Conservation (phyloP, 2,329 filamentous ascomycete genomes). For the Penicillium brevicompactum region DNA sequence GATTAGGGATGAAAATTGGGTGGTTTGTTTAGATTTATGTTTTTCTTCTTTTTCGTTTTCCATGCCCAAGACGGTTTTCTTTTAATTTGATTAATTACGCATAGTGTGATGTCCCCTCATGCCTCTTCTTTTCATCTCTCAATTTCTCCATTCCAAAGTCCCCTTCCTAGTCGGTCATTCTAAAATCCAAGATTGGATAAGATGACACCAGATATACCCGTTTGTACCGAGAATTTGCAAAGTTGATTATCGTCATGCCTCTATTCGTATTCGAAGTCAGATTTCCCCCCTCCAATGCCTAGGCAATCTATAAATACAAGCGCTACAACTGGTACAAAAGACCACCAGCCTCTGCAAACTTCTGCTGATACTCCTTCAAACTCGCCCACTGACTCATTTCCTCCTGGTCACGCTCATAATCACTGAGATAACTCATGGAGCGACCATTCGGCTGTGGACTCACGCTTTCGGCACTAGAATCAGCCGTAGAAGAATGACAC, state of each 20-base stretch:
- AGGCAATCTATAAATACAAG: neutral
- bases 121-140: too few species aligned
- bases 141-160: too few species aligned
- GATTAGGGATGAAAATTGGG: neutral
- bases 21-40: neutral
- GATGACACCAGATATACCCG: too few species aligned
- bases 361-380: conserved; percentile 74
- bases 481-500: conserved; percentile 50
- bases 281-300: too few species aligned
- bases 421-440: conserved; percentile 40
- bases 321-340: conserved; percentile 31
- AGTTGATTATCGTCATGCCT: too few species aligned
- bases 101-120: too few species aligned
- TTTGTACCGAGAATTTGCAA: too few species aligned
- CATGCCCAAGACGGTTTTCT: too few species aligned
- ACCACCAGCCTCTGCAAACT: conserved; percentile 68
- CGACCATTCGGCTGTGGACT: conserved; percentile 42
- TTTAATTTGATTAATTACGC: neutral
- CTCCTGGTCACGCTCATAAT: conserved; percentile 69
- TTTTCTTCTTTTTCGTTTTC: neutral
- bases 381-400: conserved; percentile 78
- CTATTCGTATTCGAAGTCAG: too few species aligned
- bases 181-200: too few species aligned
- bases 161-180: too few species aligned
- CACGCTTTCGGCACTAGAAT: conserved; percentile 38